These are phyloP conservation scores for Penicillium bialowiezense DNA, from an alignment of 495 filamentous ascomycete species.

Conservation along the genomic window DNA sequence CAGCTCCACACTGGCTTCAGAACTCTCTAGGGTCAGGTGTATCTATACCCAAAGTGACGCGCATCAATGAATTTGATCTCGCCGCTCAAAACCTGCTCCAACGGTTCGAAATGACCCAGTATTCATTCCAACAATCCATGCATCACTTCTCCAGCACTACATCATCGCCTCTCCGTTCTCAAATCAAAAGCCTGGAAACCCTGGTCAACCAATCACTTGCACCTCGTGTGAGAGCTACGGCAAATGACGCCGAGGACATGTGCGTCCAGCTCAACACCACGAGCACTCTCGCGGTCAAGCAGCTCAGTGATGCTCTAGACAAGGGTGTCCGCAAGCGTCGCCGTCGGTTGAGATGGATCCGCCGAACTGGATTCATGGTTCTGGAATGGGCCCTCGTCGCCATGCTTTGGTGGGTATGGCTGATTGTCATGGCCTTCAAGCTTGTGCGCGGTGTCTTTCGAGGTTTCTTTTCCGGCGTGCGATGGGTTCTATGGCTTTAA, in stretches of 20 bases:
- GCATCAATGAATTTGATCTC: slow-evolving; percentile 63
- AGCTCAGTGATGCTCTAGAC: slow-evolving; percentile 74
- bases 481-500: slow-evolving; percentile 78
- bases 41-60: slow-evolving; percentile 49
- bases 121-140: slow-evolving; percentile 52
- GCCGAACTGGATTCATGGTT: slow-evolving; percentile 64
- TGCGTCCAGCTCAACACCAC: slow-evolving; percentile 69
- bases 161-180: slow-evolving; percentile 40
- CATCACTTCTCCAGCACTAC: slow-evolving; percentile 48
- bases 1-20: slow-evolving; percentile 40
- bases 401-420: slow-evolving; percentile 82
- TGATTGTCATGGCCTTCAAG: slow-evolving; percentile 68
- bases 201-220: slow-evolving; percentile 56
- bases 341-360: slow-evolving; percentile 68
- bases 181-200: slow-evolving; percentile 49
- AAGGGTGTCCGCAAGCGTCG: slow-evolving; percentile 64
- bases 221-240: slow-evolving; percentile 58
- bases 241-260: slow-evolving; percentile 74
- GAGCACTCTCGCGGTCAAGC: slow-evolving; percentile 72
- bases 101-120: slow-evolving; percentile 53
- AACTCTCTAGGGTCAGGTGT: slow-evolving; percentile 21
- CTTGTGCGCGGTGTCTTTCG: slow-evolving; percentile 57
- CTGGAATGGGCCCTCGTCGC: slow-evolving; percentile 79
- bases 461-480: slow-evolving; percentile 53
- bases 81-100: slow-evolving; percentile 61